These are phyloP conservation scores for Arthrobotrys megalospora DNA, from an alignment of 2,329 filamentous ascomycete species.

Conservation along the genomic window DNA sequence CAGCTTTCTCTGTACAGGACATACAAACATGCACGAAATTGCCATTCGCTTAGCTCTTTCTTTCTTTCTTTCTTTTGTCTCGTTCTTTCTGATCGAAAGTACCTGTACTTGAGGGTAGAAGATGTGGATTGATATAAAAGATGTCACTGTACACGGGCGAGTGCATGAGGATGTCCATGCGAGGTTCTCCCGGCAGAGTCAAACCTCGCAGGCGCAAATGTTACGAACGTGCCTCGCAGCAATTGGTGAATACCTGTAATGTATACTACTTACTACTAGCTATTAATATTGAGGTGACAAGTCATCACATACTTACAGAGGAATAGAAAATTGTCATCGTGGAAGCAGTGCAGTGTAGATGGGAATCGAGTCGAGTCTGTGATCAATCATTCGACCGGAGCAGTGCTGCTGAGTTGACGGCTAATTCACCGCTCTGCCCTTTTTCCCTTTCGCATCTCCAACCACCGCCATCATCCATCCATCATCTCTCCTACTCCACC, in stretches of 20 bases:
- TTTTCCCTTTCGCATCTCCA: background rate
- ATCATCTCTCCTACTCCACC: constrained; percentile 43
- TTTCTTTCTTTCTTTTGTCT: too few relatives aligned
- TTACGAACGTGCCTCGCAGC: constrained; percentile 33
- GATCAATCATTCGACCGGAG: too few relatives aligned
- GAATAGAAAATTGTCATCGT: background rate
- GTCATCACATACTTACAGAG: constrained; percentile 4
- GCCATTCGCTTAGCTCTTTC: background rate
- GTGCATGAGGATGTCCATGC: constrained; percentile 32
- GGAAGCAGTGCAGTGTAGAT: background rate
- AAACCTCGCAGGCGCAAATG: constrained; percentile 47
- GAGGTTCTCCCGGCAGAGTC: constrained; percentile 33
- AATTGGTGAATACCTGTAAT: too few relatives aligned
- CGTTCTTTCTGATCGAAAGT: background rate
- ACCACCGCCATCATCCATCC: constrained; percentile 36
- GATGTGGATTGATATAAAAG: background rate
- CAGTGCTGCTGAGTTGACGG: background rate
- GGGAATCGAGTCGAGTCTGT: too few relatives aligned
- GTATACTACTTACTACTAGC: background rate
- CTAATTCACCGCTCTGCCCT: constrained; percentile 4
- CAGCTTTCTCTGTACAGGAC: background rate
- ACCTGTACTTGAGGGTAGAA: background rate
- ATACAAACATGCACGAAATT: constrained; percentile 6
- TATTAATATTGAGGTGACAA: background rate
- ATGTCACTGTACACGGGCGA: background rate